These are phyloP conservation scores for Penicillium desertorum DNA, from an alignment of 495 filamentous ascomycete species.

Conservation along the genomic window DNA sequence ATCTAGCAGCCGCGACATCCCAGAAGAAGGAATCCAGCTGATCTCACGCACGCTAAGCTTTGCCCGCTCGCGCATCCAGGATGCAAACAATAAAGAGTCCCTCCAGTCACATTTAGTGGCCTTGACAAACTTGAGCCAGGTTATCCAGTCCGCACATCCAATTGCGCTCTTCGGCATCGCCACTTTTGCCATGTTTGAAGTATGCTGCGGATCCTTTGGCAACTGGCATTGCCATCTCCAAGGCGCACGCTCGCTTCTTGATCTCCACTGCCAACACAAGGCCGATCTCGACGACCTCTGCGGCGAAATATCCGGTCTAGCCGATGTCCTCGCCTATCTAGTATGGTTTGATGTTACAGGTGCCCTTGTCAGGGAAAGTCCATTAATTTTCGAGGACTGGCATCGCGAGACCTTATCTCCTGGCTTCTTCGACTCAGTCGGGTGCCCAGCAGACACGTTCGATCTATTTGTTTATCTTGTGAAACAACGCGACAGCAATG, in stretches of 20 bases:
- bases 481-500: conserved; percentile 14
- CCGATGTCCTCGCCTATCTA: conserved; percentile 32
- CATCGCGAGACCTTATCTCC: conserved; percentile 29
- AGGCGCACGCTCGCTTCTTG: conserved; percentile 35
- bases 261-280: conserved; percentile 33
- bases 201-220: conserved; percentile 35
- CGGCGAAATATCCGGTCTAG: conserved; percentile 24
- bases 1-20: conserved; percentile 24
- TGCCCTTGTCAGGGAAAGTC: conserved; percentile 23
- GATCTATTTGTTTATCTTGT: conserved; percentile 29
- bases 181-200: conserved; percentile 38
- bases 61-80: conserved; percentile 26
- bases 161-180: conserved; percentile 37
- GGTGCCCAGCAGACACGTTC: conserved; percentile 35
- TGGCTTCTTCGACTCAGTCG: conserved; percentile 33
- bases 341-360: conserved; percentile 38
- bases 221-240: conserved; percentile 37
- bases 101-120: conserved; percentile 35
- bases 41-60: conserved; percentile 31
- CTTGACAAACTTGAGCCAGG: conserved; percentile 28
- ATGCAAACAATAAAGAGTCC: conserved; percentile 20
- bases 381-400: conserved; percentile 37
- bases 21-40: conserved; percentile 28
- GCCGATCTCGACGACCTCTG: conserved; percentile 26
- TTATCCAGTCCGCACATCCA: conserved; percentile 33